phyloP scores from a whole-genome alignment of 2,329 filamentous ascomycete species.

The Penicillium corylophilum region DNA sequence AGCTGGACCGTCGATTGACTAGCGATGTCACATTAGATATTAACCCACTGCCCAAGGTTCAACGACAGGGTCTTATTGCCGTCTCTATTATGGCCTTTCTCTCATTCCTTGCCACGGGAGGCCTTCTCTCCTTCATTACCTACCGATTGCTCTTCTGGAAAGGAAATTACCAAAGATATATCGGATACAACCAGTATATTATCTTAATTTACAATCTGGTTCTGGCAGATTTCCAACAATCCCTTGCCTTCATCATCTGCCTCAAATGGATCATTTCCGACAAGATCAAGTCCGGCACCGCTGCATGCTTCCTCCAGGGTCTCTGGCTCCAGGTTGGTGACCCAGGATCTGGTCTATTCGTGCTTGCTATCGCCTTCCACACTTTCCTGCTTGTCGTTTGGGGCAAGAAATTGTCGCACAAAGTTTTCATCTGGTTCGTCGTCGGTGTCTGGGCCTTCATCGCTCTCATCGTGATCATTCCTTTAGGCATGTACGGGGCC shows the following conservation, averaged over 20 bases:
- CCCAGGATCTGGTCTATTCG: slow-evolving; percentile 53
- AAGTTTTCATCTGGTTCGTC: slow-evolving; percentile 46
- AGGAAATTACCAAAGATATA: slow-evolving; percentile 48
- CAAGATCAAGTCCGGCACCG: slow-evolving; percentile 46
- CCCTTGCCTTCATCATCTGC: slow-evolving; percentile 51
- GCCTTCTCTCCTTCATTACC: slow-evolving; percentile 50
- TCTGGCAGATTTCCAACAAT: slow-evolving; percentile 54
- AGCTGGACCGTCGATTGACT: slow-evolving; percentile 23
- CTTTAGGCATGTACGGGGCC: slow-evolving; percentile 43
- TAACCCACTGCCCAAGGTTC: slow-evolving; percentile 33
- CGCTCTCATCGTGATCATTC: slow-evolving; percentile 48
- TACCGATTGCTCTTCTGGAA: slow-evolving; percentile 54
- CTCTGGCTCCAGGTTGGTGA: slow-evolving; percentile 55
- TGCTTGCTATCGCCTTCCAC: slow-evolving; percentile 55
- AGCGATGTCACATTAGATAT: slow-evolving; percentile 25
- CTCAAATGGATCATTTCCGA: slow-evolving; percentile 48
- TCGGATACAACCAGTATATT: slow-evolving; percentile 57
- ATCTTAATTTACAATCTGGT: slow-evolving; percentile 55
- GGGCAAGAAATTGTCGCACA: slow-evolving; percentile 48
- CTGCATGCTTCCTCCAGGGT: slow-evolving; percentile 51
- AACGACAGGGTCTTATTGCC: slow-evolving; percentile 47
- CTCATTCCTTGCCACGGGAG: slow-evolving; percentile 47
- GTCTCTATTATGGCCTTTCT: slow-evolving; percentile 49
- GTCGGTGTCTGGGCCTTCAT: slow-evolving; percentile 49
- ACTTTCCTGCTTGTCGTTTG: slow-evolving; percentile 52